A percentile compares a stretch with the other conserved stretches of the same genome.
Conservation (phyloP, 345 rosid genomes). For the Excoecaria agallocha region DNA sequence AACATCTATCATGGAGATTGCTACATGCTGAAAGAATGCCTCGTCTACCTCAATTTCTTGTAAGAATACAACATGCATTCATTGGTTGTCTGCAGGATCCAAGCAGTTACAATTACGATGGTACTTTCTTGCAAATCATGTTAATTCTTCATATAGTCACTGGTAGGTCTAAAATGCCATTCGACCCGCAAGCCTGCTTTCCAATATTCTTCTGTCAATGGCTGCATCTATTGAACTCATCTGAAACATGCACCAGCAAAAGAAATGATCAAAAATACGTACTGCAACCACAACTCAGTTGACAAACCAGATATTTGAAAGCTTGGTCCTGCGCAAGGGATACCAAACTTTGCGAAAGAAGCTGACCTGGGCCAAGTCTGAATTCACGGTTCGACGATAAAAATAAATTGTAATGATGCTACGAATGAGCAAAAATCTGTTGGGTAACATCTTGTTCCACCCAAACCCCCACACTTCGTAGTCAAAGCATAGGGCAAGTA, state of each 20-base stretch:
- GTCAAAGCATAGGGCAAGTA: constrained; percentile 41
- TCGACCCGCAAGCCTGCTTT: constrained; percentile 92
- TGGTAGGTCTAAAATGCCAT: constrained; percentile 64
- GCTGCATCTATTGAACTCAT: constrained; percentile 98
- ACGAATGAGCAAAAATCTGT: constrained; percentile 59
- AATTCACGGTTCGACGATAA: constrained; percentile 57
- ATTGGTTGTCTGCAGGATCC: constrained; percentile 8
- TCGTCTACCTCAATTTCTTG: constrained; percentile 5
- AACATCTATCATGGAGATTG: constrained; percentile 1
- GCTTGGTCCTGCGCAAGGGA: constrained; percentile 49
- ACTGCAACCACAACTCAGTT: constrained; percentile 13
- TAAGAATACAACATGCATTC: constrained; percentile 12
- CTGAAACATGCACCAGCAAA: constrained; percentile 48
- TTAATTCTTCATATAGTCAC: background rate
- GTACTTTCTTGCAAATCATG: background rate
- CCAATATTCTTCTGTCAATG: constrained; percentile 89
- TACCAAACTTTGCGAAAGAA: constrained; percentile 75
- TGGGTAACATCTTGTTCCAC: constrained; percentile 69
- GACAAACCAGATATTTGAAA: constrained; percentile 27
- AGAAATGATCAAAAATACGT: constrained; percentile 32
- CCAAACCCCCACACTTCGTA: constrained; percentile 57
- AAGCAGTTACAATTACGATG: background rate
- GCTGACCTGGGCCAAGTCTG: constrained; percentile 98
- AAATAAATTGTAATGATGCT: constrained; percentile 59
- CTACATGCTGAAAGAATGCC: constrained; percentile 15